Evolutionary conservation across 805 yeast species (phyloP).

Genomic region (Hanseniaspora taiwanica): DNA sequence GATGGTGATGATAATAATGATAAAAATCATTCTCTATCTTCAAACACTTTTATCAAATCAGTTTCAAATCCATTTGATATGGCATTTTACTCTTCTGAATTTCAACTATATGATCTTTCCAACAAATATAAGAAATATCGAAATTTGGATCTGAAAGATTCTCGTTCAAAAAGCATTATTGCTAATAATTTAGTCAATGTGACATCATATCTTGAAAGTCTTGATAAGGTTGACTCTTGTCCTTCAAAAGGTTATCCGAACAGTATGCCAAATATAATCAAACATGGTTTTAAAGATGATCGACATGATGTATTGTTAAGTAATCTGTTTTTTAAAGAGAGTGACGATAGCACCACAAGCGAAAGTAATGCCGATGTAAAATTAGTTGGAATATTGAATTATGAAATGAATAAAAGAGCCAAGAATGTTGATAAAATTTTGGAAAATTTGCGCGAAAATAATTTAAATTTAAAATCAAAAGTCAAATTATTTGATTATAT

Average conservation of each 20-base stretch:
- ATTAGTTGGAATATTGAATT: slow-evolving; percentile 1
- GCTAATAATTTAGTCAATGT: too few relatives aligned
- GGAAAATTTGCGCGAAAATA: slow-evolving; percentile 2
- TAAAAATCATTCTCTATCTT: background rate
- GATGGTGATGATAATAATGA: too few relatives aligned
- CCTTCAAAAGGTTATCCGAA: background rate
- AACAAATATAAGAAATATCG: too few relatives aligned
- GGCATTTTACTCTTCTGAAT: background rate
- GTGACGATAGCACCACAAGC: background rate
- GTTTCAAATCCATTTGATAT: background rate
- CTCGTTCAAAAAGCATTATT: too few relatives aligned
- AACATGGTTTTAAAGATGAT: background rate
- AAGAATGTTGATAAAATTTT: slow-evolving; percentile 1
- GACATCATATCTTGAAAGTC: too few relatives aligned
- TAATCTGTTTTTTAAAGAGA: slow-evolving; percentile 1
- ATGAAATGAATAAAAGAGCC: too few relatives aligned
- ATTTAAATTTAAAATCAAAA: slow-evolving; percentile 10
- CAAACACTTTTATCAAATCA: background rate
- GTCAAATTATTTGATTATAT: slow-evolving; percentile 14
- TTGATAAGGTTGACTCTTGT: too few relatives aligned
- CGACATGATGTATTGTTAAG: background rate
- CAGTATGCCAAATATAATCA: background rate
- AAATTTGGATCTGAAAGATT: too few relatives aligned
- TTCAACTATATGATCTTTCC: too few relatives aligned
- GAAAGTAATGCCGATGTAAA: background rate